phyloP scores from a whole-genome alignment of 2,329 filamentous ascomycete species.

The Pseudogymnoascus sp. region DNA sequence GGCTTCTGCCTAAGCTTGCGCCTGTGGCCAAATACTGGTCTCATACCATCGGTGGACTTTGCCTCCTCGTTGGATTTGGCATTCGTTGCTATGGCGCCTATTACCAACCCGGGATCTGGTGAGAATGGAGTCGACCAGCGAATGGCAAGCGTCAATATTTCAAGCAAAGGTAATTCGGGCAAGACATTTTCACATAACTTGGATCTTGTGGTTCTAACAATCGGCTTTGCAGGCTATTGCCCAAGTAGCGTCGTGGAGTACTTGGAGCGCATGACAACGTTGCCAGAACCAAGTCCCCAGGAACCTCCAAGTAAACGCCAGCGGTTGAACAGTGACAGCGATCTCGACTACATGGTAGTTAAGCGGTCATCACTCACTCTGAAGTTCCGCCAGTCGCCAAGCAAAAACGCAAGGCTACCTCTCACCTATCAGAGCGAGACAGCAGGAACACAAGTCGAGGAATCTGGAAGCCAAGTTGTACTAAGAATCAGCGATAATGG shows the following conservation, averaged over 20 bases:
- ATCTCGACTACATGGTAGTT: conserved; percentile 22
- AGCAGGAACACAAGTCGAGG: background rate
- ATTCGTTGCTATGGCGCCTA: background rate
- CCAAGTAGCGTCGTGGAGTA: background rate
- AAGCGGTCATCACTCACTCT: conserved; percentile 20
- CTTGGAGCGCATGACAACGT: conserved; percentile 20
- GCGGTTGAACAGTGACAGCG: background rate
- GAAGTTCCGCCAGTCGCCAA: conserved; percentile 15
- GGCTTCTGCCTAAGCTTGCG: background rate
- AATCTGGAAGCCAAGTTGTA: background rate
- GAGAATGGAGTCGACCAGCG: background rate
- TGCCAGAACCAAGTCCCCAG: conserved; percentile 16
- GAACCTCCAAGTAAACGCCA: background rate
- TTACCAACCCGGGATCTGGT: background rate
- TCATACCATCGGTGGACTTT: background rate
- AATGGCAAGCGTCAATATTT: background rate
- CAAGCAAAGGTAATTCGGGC: background rate
- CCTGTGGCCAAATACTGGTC: background rate
- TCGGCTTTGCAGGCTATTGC: conserved; percentile 19
- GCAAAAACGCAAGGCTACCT: conserved; percentile 16
- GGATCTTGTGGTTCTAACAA: conserved; percentile 16
- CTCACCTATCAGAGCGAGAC: conserved; percentile 16
- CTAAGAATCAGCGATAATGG: background rate
- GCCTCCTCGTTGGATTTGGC: background rate
- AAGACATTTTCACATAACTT: background rate